Base-by-base conservation (phyloP, 169 alveolate genomes). In the Babesia gibsoni region DNA sequence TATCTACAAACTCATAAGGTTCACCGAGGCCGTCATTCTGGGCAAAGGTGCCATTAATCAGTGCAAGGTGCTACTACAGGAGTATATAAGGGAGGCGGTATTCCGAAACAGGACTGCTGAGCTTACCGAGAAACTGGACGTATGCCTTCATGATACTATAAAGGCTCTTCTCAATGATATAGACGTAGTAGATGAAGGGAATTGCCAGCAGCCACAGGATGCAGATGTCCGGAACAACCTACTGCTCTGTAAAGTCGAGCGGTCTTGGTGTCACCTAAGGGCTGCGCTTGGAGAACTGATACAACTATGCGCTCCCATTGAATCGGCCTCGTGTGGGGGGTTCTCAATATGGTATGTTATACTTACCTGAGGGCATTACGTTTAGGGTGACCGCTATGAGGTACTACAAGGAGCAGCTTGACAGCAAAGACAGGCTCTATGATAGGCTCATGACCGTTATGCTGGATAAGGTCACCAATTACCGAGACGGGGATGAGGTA, bases 281-380 rank as follows among this genome's bases (percentile, higher is more conserved):
- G 6, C 29, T 56, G 72, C 72, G 41, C 72, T 61, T 7, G 45
- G 61, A 4, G 84, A 74, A 27, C 45, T 63, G 33, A 74, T 61
- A 14, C 73, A 74, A 30, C 53, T 74, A 7, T 74, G 68, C 54
- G 20, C 58, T 10, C 80, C 61, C 16, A 63, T 65, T 8, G 66
- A 64, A n/a, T 23, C 56, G 9, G 45, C 45, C 0, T 16, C 82
- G 32, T 8, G 27, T 16, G 35, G 59, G 6, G 49, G 84, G 9
- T 66, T 58, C 48, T 49, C 67, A 18, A 43, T 41, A 32, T 58
- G 67, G 84, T 74, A 8, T 52, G 57, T 30, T 22, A 32, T 8
- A 23, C 4, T 8, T 35, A 6, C 65, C 33, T n/a, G 0, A 20
- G 12, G 18, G 12, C 20, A 7, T 18, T 52, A 2, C 16, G 16